Percentiles rank a stretch among this genome's conserved stretches.
Evolutionary conservation across 441 rosid genomes (phyloP).

Genomic region (Lepidium campestre): DNA sequence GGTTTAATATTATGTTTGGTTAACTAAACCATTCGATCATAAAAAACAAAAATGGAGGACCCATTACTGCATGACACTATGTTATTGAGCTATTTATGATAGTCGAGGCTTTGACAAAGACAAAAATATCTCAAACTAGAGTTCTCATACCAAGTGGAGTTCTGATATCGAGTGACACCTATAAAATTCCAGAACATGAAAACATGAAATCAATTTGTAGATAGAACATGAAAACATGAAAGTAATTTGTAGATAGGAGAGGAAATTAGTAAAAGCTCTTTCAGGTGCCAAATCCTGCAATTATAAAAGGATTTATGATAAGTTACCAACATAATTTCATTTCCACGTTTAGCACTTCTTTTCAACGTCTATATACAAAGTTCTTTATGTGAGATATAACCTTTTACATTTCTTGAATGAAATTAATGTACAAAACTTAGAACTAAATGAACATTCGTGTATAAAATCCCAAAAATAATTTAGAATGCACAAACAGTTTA

Average conservation of each 20-base stretch:
- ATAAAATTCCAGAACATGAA: no score
- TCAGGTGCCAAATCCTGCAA: slow-evolving; percentile 82
- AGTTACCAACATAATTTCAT: not conserved
- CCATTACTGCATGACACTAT: no score
- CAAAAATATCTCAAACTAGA: no score
- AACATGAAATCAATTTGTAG: no score
- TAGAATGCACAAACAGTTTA: not conserved
- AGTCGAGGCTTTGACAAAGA: no score
- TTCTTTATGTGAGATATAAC: not conserved
- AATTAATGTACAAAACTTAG: not conserved
- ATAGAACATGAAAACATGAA: not conserved
- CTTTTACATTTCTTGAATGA: not conserved
- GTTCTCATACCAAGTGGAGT: no score
- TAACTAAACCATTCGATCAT: no score
- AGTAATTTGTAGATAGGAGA: slow-evolving; percentile 15
- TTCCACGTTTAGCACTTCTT: not conserved
- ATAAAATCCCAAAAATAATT: not conserved
- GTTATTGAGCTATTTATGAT: no score
- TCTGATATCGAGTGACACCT: no score
- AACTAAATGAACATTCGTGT: not conserved
- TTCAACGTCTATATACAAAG: not conserved
- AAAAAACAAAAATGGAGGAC: no score
- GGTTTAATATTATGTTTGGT: no score
- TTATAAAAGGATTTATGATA: not conserved
- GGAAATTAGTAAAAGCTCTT: slow-evolving; percentile 78